phyloP scores from a whole-genome alignment of 164 flowering plant species.

The Liquidambar formosana region DNA sequence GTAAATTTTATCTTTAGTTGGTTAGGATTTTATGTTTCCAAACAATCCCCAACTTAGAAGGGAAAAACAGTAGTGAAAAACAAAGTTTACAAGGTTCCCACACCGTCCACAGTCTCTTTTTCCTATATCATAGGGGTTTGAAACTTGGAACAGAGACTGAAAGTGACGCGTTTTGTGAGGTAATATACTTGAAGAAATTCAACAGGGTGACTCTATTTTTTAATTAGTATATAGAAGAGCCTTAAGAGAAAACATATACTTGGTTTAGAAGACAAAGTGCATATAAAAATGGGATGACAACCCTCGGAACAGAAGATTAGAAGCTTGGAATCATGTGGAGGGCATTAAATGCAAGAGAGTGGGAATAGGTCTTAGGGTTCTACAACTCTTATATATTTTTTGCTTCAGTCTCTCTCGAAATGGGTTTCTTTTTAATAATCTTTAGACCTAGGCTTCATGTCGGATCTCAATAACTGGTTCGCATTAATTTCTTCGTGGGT shows the following conservation, averaged over 20 bases:
- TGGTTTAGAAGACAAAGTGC: conserved; percentile 22
- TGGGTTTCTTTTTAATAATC: conserved; percentile 28
- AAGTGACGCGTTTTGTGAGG: conserved; percentile 28
- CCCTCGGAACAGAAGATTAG: conserved; percentile 55
- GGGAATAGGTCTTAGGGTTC: conserved; percentile 38
- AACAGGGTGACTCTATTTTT: conserved; percentile 16
- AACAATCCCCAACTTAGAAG: too few relatives aligned
- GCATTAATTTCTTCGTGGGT: conserved; percentile 28
- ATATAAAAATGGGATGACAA: conserved; percentile 24
- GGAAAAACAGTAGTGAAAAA: conserved; percentile 22
- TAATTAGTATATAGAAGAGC: neutral
- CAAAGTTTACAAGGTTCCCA: too few relatives aligned
- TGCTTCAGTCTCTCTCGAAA: conserved; percentile 34
- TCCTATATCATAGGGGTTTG: conserved; percentile 38
- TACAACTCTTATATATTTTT: conserved; percentile 24
- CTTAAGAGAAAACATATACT: conserved; percentile 14
- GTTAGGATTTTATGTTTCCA: too few relatives aligned
- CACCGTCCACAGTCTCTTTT: conserved; percentile 25
- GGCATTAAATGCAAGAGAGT: conserved; percentile 51
- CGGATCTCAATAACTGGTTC: conserved; percentile 42
- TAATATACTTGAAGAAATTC: conserved; percentile 16
- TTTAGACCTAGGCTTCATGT: conserved; percentile 41
- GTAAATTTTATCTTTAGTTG: too few relatives aligned
- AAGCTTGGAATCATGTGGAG: conserved; percentile 74
- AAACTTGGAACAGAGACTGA: conserved; percentile 20